Percentiles rank a stretch among this genome's conserved stretches.
Conservation (phyloP, 140 eudicot genomes). For the Cichorium intybus region DNA sequence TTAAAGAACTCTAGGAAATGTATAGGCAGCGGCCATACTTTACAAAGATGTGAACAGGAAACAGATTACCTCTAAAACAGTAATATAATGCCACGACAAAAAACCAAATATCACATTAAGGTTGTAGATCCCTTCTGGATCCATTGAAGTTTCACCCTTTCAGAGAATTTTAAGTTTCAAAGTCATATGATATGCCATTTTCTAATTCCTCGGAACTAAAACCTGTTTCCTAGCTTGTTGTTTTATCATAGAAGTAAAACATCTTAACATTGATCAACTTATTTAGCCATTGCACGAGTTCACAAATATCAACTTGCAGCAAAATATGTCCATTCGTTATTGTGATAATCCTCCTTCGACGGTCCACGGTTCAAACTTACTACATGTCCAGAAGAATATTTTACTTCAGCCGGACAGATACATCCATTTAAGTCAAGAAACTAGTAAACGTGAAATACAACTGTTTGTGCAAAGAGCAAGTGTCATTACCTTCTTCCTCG, state of each 20-base stretch:
- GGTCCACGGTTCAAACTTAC: slow-evolving; percentile 1
- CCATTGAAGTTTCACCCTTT: neutral
- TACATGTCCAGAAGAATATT: slow-evolving; percentile 6
- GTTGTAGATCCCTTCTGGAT: neutral
- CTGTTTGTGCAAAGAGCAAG: neutral
- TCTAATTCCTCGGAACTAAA: slow-evolving; percentile 1
- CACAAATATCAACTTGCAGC: slow-evolving; percentile 5
- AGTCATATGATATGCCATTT: neutral
- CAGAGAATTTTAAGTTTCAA: neutral
- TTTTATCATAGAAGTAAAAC: neutral
- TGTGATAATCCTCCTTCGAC: neutral
- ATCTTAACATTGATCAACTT: neutral
- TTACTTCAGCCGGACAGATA: neutral
- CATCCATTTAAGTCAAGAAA: neutral
- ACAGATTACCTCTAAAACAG: neutral
- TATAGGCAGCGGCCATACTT: neutral
- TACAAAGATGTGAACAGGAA: neutral
- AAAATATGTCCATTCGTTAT: too few species aligned
- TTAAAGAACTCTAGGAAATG: neutral
- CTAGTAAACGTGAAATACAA: slow-evolving; percentile 11
- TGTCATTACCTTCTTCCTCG: slow-evolving; percentile 55
- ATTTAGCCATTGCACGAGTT: neutral
- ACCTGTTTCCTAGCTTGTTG: neutral
- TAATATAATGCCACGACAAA: neutral
- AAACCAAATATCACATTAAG: neutral